Conservation (phyloP, 1,284 basidiomycete species). For the Mycosarcoma mackinlayi region DNA sequence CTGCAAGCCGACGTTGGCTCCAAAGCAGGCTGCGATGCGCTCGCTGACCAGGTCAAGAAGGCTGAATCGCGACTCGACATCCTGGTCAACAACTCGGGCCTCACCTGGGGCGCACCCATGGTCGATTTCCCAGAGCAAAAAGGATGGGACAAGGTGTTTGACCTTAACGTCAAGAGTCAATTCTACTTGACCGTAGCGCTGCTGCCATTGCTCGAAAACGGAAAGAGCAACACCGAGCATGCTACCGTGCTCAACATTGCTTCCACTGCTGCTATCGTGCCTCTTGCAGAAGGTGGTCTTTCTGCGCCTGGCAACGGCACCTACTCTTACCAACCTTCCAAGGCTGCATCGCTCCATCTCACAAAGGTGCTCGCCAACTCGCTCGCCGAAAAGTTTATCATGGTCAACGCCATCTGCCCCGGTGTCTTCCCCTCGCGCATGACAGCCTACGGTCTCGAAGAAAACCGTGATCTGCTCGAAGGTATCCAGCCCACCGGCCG, state of each 20-base stretch:
- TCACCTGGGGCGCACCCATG: constrained; percentile 82
- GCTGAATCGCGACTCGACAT: constrained; percentile 76
- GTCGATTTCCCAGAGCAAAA: constrained; percentile 75
- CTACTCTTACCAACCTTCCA: constrained; percentile 81
- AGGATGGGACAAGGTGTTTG: constrained; percentile 78
- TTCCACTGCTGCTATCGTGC: constrained; percentile 76
- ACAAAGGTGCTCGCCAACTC: constrained; percentile 80
- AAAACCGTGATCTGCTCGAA: constrained; percentile 69
- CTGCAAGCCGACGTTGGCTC: constrained; percentile 61
- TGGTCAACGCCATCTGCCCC: constrained; percentile 85
- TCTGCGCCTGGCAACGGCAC: constrained; percentile 76
- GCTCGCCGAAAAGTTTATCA: constrained; percentile 71
- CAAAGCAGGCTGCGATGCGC: constrained; percentile 83
- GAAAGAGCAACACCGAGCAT: constrained; percentile 72
- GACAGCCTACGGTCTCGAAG: constrained; percentile 79
- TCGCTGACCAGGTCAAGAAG: constrained; percentile 76
- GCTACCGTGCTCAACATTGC: constrained; percentile 79
- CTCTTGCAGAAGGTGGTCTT: constrained; percentile 72
- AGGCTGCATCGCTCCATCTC: constrained; percentile 80
- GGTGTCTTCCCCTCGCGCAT: constrained; percentile 85
- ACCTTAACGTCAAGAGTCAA: constrained; percentile 66
- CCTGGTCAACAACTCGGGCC: constrained; percentile 68
- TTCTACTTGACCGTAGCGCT: constrained; percentile 68
- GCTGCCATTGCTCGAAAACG: constrained; percentile 59
- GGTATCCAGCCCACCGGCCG: constrained; percentile 70